Percentiles rank a stretch among this genome's conserved stretches.
phyloP scores from a whole-genome alignment of 371 early-diverging fungal genomes.

The Apophysomyces ossiformis region DNA sequence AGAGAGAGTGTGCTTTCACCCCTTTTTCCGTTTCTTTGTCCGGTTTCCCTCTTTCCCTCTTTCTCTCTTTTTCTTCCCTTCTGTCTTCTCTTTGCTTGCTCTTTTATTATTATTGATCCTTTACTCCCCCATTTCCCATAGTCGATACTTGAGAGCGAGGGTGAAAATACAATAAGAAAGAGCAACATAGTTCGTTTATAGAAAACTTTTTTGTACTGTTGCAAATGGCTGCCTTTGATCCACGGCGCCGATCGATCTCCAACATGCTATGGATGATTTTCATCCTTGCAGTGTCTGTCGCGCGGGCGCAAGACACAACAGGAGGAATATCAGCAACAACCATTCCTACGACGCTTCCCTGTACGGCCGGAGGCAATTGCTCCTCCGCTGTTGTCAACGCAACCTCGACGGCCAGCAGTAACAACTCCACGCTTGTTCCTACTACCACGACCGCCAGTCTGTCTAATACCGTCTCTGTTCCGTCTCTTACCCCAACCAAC shows the following conservation, averaged over 20 bases:
- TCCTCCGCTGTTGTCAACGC: neutral
- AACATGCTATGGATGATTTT: neutral
- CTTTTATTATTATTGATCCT: too few relatives aligned
- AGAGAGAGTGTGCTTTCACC: neutral
- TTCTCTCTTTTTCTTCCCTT: neutral
- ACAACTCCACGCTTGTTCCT: neutral
- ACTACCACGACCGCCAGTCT: neutral
- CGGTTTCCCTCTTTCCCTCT: slow-evolving; percentile 13
- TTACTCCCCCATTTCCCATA: neutral
- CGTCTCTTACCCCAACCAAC: neutral
- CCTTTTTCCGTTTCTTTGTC: slow-evolving; percentile 11
- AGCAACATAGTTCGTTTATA: neutral
- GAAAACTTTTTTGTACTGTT: neutral
- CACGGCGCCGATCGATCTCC: slow-evolving; percentile 7
- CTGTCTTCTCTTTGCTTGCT: neutral
- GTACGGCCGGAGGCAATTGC: neutral
- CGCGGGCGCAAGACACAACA: slow-evolving; percentile 8
- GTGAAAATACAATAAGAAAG: neutral
- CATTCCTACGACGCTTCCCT: neutral
- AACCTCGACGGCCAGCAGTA: neutral
- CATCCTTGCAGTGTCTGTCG: slow-evolving; percentile 4
- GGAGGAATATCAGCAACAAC: neutral
- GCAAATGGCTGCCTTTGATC: slow-evolving; percentile 6
- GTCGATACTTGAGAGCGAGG: neutral
- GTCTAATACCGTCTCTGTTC: neutral